A percentile compares a stretch with the other conserved stretches of the same genome.
Evolutionary conservation across 345 rosid species (phyloP).

Genomic region (Microcos paniculata): DNA sequence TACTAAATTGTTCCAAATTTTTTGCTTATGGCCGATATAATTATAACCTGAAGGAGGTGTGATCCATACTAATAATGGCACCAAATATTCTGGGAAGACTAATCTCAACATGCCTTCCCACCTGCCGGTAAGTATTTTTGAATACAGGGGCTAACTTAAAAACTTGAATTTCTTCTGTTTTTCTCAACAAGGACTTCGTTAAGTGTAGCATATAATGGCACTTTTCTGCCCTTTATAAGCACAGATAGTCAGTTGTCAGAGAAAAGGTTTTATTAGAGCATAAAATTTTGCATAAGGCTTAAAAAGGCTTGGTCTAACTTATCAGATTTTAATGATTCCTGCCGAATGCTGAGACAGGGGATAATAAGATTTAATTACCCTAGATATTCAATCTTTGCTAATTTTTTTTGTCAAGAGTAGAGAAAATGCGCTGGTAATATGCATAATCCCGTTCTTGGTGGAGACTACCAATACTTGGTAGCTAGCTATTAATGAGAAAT

Average conservation of each 20-base stretch:
- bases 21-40: not conserved
- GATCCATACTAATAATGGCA: not conserved
- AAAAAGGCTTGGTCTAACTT: not conserved
- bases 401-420: not conserved
- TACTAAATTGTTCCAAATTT: slow-evolving; percentile 7
- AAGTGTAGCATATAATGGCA: not conserved
- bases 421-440: not conserved
- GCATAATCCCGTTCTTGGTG: not conserved
- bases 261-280: not conserved
- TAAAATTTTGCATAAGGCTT: not conserved
- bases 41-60: not conserved
- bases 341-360: not conserved
- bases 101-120: not conserved
- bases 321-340: not conserved
- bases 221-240: not conserved
- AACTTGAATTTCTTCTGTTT: not conserved
- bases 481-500: not conserved
- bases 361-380: not conserved
- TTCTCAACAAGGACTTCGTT: not conserved
- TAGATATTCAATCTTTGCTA: not conserved
- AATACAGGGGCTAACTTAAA: not conserved
- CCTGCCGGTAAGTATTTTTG: not conserved
- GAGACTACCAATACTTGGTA: not conserved
- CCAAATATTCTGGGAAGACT: not conserved
- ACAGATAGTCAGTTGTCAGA: not conserved